These are phyloP conservation scores for Berkeleyomyces rouxiae DNA, from an alignment of 2,329 filamentous ascomycete species.

Conservation along the genomic window DNA sequence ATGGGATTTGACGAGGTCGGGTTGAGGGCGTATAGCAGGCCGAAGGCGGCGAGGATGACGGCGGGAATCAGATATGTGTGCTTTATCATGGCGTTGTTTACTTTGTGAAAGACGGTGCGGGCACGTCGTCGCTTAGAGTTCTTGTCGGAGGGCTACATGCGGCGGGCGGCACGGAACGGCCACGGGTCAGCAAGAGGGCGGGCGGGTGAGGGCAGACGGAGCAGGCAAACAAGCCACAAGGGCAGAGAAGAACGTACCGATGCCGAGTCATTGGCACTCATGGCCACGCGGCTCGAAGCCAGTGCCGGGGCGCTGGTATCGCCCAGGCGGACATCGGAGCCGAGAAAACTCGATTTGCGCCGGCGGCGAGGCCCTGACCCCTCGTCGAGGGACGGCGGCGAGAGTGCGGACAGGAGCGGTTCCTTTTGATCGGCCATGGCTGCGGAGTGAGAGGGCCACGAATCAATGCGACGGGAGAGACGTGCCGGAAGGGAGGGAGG, in stretches of 20 bases:
- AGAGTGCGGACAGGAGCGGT: not conserved
- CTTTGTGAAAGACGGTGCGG: conserved; percentile 28
- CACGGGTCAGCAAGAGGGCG: not conserved
- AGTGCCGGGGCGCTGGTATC: conserved; percentile 39
- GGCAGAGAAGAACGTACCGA: conserved; percentile 8
- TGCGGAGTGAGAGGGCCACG: not conserved
- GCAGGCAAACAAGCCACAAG: not conserved
- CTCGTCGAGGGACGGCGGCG: not conserved
- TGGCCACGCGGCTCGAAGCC: conserved; percentile 34
- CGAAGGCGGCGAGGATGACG: conserved; percentile 44
- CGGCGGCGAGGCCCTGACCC: conserved; percentile 27
- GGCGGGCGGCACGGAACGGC: not conserved
- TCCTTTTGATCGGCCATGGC: not conserved
- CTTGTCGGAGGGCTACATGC: conserved; percentile 5
- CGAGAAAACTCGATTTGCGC: conserved; percentile 39
- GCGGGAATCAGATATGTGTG: conserved; percentile 52
- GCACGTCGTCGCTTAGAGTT: conserved; percentile 39
- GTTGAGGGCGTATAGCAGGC: conserved; percentile 55
- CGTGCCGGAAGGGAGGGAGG: not conserved
- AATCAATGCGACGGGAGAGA: not conserved
- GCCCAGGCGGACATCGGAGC: conserved; percentile 35
- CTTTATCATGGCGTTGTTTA: conserved; percentile 40
- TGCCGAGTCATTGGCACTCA: conserved; percentile 18
- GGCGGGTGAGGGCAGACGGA: not conserved
- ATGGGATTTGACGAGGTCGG: conserved; percentile 65